Evolutionary conservation across 1,284 basidiomycete genomes (phyloP).

Genomic region (Ustilago curta): DNA sequence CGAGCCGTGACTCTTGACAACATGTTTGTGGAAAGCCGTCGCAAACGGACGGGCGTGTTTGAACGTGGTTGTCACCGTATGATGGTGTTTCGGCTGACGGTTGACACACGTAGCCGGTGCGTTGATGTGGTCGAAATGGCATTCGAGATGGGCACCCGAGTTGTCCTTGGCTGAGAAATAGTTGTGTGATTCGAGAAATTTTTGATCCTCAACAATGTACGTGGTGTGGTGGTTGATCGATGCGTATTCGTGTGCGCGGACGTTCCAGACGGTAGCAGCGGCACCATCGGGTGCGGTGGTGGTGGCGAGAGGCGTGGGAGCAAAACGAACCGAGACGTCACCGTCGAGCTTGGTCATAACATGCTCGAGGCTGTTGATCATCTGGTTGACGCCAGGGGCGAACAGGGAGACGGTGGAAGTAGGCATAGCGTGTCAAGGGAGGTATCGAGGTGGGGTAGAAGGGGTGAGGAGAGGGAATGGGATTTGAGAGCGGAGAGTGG

Average conservation of each 20-base stretch:
- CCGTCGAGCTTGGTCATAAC: constrained; percentile 24
- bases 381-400: constrained; percentile 41
- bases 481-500: not conserved
- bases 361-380: constrained; percentile 28
- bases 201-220: constrained; percentile 26
- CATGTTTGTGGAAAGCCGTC: constrained; percentile 33
- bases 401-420: constrained; percentile 31
- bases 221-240: constrained; percentile 35
- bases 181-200: constrained; percentile 43
- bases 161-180: constrained; percentile 34
- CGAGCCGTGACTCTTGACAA: constrained; percentile 13
- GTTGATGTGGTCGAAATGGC: constrained; percentile 34
- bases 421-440: constrained; percentile 1
- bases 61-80: constrained; percentile 27
- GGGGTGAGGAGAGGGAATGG: not conserved
- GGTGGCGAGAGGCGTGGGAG: constrained; percentile 36
- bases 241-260: constrained; percentile 42
- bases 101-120: constrained; percentile 37
- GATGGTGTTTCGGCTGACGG: constrained; percentile 29
- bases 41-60: constrained; percentile 36
- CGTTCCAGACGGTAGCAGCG: constrained; percentile 46
- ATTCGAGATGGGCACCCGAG: constrained; percentile 32
- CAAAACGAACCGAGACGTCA: constrained; percentile 24
- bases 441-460: not conserved
- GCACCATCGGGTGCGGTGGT: constrained; percentile 41